phyloP scores from a whole-genome alignment of 805 yeast species.

The Saturnispora galanensis region DNA sequence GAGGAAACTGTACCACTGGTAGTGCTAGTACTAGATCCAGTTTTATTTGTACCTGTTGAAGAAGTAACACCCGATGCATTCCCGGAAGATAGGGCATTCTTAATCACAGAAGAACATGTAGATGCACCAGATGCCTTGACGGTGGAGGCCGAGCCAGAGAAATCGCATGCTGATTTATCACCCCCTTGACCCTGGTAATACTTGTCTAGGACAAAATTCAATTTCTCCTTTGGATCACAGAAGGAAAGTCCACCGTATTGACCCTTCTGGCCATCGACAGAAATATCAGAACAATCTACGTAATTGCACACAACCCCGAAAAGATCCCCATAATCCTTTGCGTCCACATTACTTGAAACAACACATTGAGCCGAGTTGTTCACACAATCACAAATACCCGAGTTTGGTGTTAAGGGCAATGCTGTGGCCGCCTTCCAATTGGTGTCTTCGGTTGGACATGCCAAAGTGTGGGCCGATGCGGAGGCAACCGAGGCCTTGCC shows the following conservation, averaged over 20 bases:
- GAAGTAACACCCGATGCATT: constrained; percentile 18
- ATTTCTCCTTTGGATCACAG: constrained; percentile 63
- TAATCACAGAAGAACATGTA: constrained; percentile 40
- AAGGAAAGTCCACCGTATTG: constrained; percentile 62
- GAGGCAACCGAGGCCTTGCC: constrained; percentile 30
- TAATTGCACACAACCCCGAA: constrained; percentile 49
- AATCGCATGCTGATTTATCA: constrained; percentile 51
- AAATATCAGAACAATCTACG: constrained; percentile 52
- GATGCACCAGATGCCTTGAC: constrained; percentile 30
- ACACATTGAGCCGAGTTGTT: constrained; percentile 46
- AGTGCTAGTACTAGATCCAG: constrained; percentile 20
- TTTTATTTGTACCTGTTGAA: constrained; percentile 13
- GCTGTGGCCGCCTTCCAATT: constrained; percentile 60
- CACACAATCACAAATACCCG: constrained; percentile 57
- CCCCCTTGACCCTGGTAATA: constrained; percentile 45
- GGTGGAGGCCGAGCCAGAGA: constrained; percentile 58
- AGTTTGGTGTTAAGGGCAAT: constrained; percentile 73
- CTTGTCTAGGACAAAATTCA: constrained; percentile 54
- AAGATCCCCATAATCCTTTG: constrained; percentile 48
- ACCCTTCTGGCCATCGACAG: constrained; percentile 54
- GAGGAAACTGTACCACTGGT: constrained; percentile 17
- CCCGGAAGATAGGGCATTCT: constrained; percentile 15
- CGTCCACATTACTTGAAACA: constrained; percentile 39
- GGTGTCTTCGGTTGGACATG: constrained; percentile 42
- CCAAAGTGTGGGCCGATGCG: constrained; percentile 26